These are phyloP conservation scores for Quercus phellos DNA, from an alignment of 331 rosid species.

Conservation along the genomic window DNA sequence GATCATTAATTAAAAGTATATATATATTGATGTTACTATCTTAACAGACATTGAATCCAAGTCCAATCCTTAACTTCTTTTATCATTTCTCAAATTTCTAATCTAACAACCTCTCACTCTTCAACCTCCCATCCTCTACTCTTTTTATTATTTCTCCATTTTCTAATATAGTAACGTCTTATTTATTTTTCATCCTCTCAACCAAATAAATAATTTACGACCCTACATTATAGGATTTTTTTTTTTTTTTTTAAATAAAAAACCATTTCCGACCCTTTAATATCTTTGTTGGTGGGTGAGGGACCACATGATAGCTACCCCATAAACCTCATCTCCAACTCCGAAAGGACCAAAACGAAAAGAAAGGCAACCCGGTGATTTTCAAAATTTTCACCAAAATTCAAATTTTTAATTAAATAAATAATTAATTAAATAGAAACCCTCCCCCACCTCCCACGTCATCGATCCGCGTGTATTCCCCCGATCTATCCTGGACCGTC, in stretches of 20 bases:
- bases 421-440: neutral
- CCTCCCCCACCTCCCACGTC: conserved; percentile 34
- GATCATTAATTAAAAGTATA: no score
- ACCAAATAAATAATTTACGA: neutral
- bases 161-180: no score
- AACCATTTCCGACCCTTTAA: neutral
- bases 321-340: neutral
- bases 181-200: no score
- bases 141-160: no score
- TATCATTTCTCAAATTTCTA: no score
- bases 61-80: no score
- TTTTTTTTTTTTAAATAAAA: neutral
- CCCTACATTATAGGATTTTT: neutral
- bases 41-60: no score
- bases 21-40: no score
- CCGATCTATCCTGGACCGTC: conserved; percentile 4
- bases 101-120: no score
- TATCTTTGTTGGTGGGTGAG: neutral
- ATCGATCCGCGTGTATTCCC: conserved; percentile 44
- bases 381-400: neutral
- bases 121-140: no score
- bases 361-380: neutral
- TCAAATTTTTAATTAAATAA: neutral
- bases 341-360: neutral
- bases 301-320: conserved; percentile 13